These are phyloP conservation scores for Suillus hirtellus DNA, from an alignment of 768 basidiomycete genomes.

Conservation along the genomic window DNA sequence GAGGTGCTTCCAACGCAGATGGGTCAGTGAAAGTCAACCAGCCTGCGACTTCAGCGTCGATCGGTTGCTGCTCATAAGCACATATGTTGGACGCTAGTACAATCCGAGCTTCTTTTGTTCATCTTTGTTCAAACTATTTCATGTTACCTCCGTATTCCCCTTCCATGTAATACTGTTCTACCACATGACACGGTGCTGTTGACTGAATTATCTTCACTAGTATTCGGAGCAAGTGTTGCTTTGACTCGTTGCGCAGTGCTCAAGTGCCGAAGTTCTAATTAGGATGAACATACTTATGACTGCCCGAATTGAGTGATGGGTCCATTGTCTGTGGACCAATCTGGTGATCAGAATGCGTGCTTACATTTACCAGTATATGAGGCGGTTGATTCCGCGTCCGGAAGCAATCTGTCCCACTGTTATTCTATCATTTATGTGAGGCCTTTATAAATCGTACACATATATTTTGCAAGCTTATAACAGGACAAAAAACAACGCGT, in stretches of 20 bases:
- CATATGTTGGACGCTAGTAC: conserved; percentile 1
- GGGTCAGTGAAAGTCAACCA: conserved; percentile 70
- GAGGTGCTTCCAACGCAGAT: conserved; percentile 41
- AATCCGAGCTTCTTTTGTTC: conserved; percentile 1
- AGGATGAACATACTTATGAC: not conserved
- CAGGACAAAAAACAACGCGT: not conserved
- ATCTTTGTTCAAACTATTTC: conserved; percentile 6
- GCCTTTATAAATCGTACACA: not conserved
- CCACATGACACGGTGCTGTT: not conserved
- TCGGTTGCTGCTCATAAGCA: conserved; percentile 54
- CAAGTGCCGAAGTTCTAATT: not conserved
- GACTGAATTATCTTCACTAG: conserved; percentile 2
- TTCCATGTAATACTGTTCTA: conserved; percentile 8
- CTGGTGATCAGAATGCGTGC: not conserved
- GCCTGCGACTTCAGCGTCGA: conserved; percentile 44
- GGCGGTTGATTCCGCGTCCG: too few relatives aligned
- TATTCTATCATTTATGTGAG: not conserved
- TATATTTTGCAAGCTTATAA: not conserved
- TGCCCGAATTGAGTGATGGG: not conserved
- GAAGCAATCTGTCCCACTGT: not conserved
- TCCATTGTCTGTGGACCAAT: not conserved
- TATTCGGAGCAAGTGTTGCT: not conserved
- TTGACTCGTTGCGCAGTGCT: not conserved
- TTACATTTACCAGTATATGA: too few relatives aligned
- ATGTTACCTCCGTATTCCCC: conserved; percentile 11